phyloP scores from a whole-genome alignment of 1,284 basidiomycete species.

The Omphalotus olearius region DNA sequence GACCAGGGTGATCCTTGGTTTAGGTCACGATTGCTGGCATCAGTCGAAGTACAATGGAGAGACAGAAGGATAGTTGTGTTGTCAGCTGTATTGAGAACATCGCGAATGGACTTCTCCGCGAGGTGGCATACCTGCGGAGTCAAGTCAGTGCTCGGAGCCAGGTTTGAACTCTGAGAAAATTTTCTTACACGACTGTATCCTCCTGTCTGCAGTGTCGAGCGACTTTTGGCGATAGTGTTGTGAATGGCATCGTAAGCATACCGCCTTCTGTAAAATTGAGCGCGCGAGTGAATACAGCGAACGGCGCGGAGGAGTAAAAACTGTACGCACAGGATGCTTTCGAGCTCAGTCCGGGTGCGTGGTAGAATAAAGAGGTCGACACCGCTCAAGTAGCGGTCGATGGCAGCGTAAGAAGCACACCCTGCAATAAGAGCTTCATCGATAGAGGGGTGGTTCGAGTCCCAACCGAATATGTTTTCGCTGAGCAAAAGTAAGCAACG shows the following conservation, averaged over 20 bases:
- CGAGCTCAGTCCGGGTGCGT: conserved; percentile 57
- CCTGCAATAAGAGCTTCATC: conserved; percentile 70
- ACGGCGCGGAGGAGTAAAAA: conserved; percentile 4
- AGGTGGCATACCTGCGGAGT: conserved; percentile 56
- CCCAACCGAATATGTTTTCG: conserved; percentile 64
- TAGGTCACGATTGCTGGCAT: conserved; percentile 26
- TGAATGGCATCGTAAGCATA: conserved; percentile 78
- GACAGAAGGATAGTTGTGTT: conserved; percentile 60
- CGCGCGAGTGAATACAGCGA: conserved; percentile 13
- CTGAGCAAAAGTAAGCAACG: conserved; percentile 30
- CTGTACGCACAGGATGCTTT: conserved; percentile 60
- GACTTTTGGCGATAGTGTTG: conserved; percentile 68
- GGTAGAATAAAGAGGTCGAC: conserved; percentile 69
- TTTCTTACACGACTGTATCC: conserved; percentile 69
- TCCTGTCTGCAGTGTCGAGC: conserved; percentile 58
- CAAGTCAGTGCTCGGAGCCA: conserved; percentile 8
- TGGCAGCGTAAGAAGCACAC: conserved; percentile 60
- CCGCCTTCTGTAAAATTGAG: conserved; percentile 42
- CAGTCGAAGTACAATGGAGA: conserved; percentile 41
- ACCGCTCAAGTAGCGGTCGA: conserved; percentile 55
- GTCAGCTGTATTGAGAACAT: conserved; percentile 63
- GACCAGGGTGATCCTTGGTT: neutral
- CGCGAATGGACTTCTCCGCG: conserved; percentile 63
- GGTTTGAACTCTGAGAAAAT: neutral
- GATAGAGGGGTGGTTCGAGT: conserved; percentile 60